These are phyloP conservation scores for Penicillium sp. DNA, from an alignment of 2,329 filamentous ascomycete species.

Conservation along the genomic window DNA sequence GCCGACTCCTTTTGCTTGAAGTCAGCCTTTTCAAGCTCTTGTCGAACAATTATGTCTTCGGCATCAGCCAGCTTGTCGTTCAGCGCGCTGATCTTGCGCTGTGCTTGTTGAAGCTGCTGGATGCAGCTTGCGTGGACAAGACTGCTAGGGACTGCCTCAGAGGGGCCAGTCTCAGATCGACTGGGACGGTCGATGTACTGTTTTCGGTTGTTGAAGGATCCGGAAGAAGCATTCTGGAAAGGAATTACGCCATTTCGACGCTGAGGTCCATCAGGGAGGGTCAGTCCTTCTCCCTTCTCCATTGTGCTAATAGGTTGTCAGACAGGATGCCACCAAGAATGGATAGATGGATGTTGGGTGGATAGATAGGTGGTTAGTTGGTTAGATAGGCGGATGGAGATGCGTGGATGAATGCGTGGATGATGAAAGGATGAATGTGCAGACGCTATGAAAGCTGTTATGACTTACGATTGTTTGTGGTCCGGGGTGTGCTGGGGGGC, in stretches of 20 bases:
- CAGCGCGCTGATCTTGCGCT: neutral
- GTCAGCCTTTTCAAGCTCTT: neutral
- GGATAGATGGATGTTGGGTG: no score
- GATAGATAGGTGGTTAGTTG: no score
- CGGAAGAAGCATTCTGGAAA: no score
- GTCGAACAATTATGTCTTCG: neutral
- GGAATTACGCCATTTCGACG: no score
- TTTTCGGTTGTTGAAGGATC: neutral
- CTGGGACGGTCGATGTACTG: neutral
- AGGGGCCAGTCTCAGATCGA: neutral
- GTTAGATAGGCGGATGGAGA: no score
- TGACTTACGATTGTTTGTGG: no score
- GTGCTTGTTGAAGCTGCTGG: no score
- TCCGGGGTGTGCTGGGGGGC: no score
- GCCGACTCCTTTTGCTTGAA: no score
- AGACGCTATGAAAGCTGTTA: no score
- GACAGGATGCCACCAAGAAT: neutral
- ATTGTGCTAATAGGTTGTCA: neutral
- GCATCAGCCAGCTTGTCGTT: neutral
- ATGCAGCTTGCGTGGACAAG: neutral
- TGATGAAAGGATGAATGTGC: no score
- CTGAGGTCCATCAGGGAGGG: neutral
- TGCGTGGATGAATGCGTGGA: no score
- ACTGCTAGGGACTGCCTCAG: neutral
- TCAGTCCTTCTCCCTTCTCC: neutral